Evolutionary conservation across 345 rosid genomes (phyloP).

Genomic region (Anacardium occidentale): DNA sequence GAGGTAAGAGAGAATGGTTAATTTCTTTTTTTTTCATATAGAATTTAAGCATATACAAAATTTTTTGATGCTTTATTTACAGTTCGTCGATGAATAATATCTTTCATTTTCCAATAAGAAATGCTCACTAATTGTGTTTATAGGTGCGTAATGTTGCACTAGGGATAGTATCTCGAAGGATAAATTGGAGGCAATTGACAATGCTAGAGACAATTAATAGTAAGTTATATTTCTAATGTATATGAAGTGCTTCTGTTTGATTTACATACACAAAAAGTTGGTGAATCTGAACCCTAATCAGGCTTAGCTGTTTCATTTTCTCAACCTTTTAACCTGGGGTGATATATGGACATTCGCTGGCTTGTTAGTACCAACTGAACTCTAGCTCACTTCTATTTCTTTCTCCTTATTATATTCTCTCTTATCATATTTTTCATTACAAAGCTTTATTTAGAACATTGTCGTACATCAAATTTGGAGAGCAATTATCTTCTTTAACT

Average conservation of each 20-base stretch:
- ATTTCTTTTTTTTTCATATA: too few relatives aligned
- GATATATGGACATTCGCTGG: too few relatives aligned
- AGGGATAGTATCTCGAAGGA: constrained; percentile 90
- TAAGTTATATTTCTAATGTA: constrained; percentile 34
- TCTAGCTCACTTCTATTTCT: neutral
- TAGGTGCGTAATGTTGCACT: constrained; percentile 65
- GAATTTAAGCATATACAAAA: too few relatives aligned
- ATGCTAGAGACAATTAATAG: constrained; percentile 77
- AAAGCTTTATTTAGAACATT: neutral
- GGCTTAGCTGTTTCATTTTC: too few relatives aligned
- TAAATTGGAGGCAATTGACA: constrained; percentile 82
- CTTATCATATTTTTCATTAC: neutral
- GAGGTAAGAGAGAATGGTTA: constrained; percentile 48
- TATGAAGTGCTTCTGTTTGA: neutral
- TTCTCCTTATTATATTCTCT: neutral
- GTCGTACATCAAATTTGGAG: neutral
- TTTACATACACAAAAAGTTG: too few relatives aligned
- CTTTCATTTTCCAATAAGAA: neutral
- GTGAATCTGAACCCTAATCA: too few relatives aligned
- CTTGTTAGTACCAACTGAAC: too few relatives aligned
- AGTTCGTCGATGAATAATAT: neutral
- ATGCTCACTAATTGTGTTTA: neutral
- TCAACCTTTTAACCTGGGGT: too few relatives aligned
- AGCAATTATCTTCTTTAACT: neutral
- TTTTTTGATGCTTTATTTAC: too few relatives aligned